Evolutionary conservation across 352 stramenopile species (phyloP), one percentile per base, ranked within the genome.

Genomic region (Saprolegnia parasitica): DNA sequence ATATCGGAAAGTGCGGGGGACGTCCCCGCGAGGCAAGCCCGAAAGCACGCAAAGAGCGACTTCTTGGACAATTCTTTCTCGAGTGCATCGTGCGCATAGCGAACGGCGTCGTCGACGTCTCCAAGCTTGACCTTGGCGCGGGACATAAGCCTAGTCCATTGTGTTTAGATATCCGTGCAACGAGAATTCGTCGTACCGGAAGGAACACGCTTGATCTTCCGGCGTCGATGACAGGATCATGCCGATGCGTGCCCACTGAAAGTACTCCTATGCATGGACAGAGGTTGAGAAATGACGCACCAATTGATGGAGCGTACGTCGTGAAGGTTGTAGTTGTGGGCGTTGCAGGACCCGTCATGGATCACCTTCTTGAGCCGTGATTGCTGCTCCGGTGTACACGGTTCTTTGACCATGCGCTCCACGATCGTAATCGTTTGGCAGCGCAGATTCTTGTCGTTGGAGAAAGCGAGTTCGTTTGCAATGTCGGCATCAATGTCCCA

Each of bases 281-380:
- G 2, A 64, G 16, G 13, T 56, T 35, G 5, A 20, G 1, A 54
- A 56, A 42, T 16, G 4, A 60, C 11, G 52, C n/a, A 20, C 20
- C 3, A 13, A 42, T 9, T 55, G n/a, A 55, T 55, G n/a, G 47
- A 23, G 10, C 10, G 3, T 70, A 70, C 63, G n/a, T 60, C 63
- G 50, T 61, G 26, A 2, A 42, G 35, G 16, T 61, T 42, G 42
- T 70, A 70, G 26, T 70, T 70, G 20, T 52, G 24, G 32, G 63
- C 63, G 45, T 70, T 70, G 63, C 50, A 70, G n/a, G 63, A 70
- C 16, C 29, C 18, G 24, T 70, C 63, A 23, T 70, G 63, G n/a
- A 70, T 54, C 21, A 70, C 29, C 26, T 70, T 70, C 21, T 61
- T 70, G 23, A 70, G 40, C 9, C 47, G 63, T 5, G 35, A 35